These are phyloP conservation scores for Fusarium sp. DNA, from an alignment of 2,329 filamentous ascomycete species.

Conservation along the genomic window DNA sequence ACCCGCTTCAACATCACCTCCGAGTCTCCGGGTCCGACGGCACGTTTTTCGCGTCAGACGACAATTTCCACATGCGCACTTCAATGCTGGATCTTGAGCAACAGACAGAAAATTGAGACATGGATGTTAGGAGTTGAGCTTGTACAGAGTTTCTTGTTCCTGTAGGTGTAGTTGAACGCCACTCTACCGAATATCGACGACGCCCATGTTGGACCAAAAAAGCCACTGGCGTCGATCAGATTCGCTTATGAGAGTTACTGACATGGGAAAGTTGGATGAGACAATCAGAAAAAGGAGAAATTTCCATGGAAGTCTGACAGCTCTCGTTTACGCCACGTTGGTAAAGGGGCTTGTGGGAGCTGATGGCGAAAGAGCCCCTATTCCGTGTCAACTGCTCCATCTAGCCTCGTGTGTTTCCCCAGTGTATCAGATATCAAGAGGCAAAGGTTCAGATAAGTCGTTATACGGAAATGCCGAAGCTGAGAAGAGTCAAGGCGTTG, in stretches of 20 bases:
- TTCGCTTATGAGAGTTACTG: background rate
- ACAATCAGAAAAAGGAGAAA: background rate
- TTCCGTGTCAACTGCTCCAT: background rate
- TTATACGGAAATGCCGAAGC: constrained; percentile 24
- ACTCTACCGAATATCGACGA: background rate
- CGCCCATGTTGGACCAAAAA: constrained; percentile 1
- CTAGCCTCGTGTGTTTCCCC: background rate
- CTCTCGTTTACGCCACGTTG: background rate
- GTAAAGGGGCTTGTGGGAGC: background rate
- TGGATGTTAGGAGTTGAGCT: constrained; percentile 1
- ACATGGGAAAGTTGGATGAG: background rate
- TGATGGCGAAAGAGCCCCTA: background rate
- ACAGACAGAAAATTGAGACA: constrained; percentile 21
- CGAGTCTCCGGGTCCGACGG: background rate
- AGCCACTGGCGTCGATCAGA: constrained; percentile 1
- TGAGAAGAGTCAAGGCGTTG: background rate
- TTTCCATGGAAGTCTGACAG: background rate
- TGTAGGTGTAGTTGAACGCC: background rate
- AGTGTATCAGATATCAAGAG: background rate
- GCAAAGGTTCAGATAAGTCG: background rate
- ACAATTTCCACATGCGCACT: background rate
- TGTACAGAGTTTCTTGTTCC: constrained; percentile 1
- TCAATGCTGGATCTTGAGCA: background rate
- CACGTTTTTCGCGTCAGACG: background rate
- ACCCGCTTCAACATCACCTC: background rate